phyloP scores from a whole-genome alignment of 2,329 filamentous ascomycete species.

The Botrytis paeoniae region DNA sequence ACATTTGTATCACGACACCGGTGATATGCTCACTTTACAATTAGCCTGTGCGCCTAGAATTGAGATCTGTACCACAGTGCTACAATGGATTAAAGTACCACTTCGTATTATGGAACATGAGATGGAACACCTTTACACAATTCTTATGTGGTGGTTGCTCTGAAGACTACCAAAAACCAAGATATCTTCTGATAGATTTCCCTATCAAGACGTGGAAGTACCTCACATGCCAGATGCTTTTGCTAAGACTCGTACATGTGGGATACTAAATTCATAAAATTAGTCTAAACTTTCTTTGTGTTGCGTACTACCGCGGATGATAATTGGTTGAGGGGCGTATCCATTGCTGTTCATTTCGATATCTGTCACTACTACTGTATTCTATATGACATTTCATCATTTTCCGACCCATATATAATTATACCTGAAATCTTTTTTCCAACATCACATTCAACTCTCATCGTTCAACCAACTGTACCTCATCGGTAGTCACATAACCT shows the following conservation, averaged over 20 bases:
- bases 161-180: not conserved
- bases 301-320: not conserved
- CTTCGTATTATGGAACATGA: not conserved
- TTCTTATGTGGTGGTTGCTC: not conserved
- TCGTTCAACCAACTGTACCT: not conserved
- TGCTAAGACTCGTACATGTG: not conserved
- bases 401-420: too few relatives aligned
- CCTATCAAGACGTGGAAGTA: not conserved
- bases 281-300: not conserved
- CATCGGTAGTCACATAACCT: not conserved
- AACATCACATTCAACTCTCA: not conserved
- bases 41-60: not conserved
- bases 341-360: not conserved
- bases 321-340: not conserved
- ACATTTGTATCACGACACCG: too few relatives aligned
- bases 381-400: too few relatives aligned
- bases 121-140: not conserved
- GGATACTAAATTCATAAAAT: not conserved
- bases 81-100: not conserved
- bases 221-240: not conserved
- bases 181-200: not conserved
- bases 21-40: not conserved
- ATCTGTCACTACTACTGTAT: not conserved
- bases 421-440: rapidly evolving
- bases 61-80: not conserved